Conservation (phyloP, 2,329 filamentous ascomycete genomes). For the Cladosporium sp. region DNA sequence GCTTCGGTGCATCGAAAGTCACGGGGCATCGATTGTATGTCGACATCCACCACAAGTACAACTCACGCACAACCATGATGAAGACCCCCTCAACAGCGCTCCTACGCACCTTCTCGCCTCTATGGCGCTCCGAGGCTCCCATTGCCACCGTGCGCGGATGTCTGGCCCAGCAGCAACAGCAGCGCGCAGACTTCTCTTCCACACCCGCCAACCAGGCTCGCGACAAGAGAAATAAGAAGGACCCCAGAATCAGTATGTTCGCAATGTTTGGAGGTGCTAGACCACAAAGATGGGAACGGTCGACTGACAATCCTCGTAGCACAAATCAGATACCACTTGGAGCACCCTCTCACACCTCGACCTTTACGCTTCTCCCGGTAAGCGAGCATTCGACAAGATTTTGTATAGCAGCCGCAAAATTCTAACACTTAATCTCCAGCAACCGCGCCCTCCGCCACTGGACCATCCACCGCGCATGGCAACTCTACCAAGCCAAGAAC, state of each 20-base stretch:
- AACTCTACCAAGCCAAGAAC: constrained; percentile 69
- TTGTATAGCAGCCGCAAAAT: neutral
- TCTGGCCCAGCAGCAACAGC: constrained; percentile 18
- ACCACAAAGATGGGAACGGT: too few relatives aligned
- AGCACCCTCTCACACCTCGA: constrained; percentile 64
- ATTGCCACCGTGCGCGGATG: constrained; percentile 24
- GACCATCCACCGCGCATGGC: constrained; percentile 97
- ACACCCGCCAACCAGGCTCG: constrained; percentile 36
- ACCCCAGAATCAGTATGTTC: constrained; percentile 30
- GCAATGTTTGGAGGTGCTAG: too few relatives aligned
- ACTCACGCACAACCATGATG: constrained; percentile 19
- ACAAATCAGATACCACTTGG: constrained; percentile 65
- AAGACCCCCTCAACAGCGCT: constrained; percentile 26
- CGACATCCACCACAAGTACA: neutral
- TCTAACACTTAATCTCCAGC: constrained; percentile 7
- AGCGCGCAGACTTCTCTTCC: constrained; percentile 32
- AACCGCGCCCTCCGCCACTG: constrained; percentile 88
- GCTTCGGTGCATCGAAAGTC: neutral
- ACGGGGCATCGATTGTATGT: neutral
- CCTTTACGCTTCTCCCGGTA: constrained; percentile 80
- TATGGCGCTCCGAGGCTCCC: constrained; percentile 14
- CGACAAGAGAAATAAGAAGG: constrained; percentile 33
- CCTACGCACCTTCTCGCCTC: constrained; percentile 24
- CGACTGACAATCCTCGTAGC: constrained; percentile 38
- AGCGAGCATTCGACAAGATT: neutral